Percentiles rank a stretch among this genome's conserved stretches.
These are phyloP conservation scores for Neolentinus lepideus DNA, from an alignment of 1,284 basidiomycete genomes.

Conservation along the genomic window DNA sequence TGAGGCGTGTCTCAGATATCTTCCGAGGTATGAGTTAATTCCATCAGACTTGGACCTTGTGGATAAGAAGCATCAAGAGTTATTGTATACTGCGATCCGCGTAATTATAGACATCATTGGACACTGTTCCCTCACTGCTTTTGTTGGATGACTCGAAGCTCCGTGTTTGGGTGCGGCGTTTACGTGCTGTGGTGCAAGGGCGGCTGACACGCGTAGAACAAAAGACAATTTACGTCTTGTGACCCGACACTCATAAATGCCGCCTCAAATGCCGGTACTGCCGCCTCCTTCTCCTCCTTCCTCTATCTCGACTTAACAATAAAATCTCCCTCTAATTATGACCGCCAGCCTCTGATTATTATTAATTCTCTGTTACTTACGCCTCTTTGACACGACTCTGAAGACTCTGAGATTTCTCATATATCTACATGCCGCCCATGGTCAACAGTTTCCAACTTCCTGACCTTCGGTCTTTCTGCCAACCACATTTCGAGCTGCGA, in stretches of 20 bases:
- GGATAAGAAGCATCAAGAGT: not conserved
- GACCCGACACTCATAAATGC: not conserved
- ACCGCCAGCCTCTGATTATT: not conserved
- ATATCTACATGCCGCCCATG: not conserved
- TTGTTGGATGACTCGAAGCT: not conserved
- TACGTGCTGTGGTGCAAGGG: not conserved
- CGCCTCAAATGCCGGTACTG: not conserved
- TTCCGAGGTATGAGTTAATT: conserved; percentile 17
- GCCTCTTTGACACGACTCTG: not conserved
- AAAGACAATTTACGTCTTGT: not conserved
- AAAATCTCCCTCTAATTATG: not conserved
- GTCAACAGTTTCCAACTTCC: conserved; percentile 48
- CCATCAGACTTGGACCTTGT: not conserved
- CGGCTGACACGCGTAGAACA: not conserved
- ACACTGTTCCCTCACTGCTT: not conserved
- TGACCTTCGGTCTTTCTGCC: conserved; percentile 38
- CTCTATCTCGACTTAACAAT: not conserved
- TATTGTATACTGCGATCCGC: not conserved
- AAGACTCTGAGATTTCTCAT: not conserved
- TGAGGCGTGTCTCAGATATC: conserved; percentile 16
- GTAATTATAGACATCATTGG: not conserved
- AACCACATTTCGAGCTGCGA: conserved; percentile 38
- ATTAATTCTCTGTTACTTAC: not conserved
- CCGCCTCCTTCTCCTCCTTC: not conserved
- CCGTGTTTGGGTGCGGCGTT: not conserved